Evolutionary conservation across 2,329 filamentous ascomycete genomes (phyloP).

Genomic region (Ceratocystis variospora): DNA sequence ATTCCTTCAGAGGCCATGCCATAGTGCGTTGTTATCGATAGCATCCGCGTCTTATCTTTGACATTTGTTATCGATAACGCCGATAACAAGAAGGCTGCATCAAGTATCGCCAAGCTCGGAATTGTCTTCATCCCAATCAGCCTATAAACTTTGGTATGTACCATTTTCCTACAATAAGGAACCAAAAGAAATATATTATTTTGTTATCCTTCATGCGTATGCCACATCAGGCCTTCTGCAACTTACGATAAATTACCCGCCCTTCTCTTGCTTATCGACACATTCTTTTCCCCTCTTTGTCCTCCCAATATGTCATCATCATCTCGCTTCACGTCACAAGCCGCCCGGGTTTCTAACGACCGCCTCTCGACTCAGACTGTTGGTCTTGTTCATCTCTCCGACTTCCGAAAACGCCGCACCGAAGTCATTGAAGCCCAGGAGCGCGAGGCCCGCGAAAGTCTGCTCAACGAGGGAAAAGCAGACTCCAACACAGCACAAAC

Average conservation of each 20-base stretch:
- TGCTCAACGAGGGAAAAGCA: conserved; percentile 4
- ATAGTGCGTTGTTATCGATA: background rate
- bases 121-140: background rate
- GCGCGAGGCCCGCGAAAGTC: conserved; percentile 56
- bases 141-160: too few species aligned
- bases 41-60: background rate
- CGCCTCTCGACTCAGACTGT: conserved; percentile 75
- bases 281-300: background rate
- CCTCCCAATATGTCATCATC: conserved; percentile 12
- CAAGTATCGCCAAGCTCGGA: background rate
- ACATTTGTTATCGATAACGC: background rate
- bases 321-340: conserved; percentile 1
- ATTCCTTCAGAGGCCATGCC: background rate
- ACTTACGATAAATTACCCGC: too few species aligned
- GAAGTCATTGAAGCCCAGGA: conserved; percentile 88
- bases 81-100: background rate
- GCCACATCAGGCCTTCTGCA: too few species aligned
- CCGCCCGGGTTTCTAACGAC: conserved; percentile 45
- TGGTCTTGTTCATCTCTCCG: conserved; percentile 78
- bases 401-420: conserved; percentile 90
- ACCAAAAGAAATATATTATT: background rate
- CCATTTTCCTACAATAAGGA: too few species aligned
- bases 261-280: background rate
- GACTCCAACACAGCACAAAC: conserved; percentile 34
- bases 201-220: background rate